Conservation (phyloP, 2,329 filamentous ascomycete genomes). For the Paecilomyces dactylethromorphus region DNA sequence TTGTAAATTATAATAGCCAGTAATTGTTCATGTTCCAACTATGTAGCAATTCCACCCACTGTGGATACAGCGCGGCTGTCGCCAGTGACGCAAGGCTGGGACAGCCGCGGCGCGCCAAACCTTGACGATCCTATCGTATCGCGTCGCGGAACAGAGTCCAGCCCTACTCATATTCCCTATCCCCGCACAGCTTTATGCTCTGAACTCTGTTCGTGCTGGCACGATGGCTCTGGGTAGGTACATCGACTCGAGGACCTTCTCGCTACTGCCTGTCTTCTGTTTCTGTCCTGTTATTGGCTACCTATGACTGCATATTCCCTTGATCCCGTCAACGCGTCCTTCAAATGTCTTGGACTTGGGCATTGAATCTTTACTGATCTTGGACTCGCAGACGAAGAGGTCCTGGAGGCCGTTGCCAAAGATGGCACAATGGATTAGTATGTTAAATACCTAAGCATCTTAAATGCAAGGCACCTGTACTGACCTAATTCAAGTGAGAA, state of each 20-base stretch:
- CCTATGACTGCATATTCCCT: background rate
- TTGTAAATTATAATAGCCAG: background rate
- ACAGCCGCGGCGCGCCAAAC: background rate
- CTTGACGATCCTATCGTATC: background rate
- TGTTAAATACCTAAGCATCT: conserved; percentile 13
- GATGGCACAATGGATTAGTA: conserved; percentile 56
- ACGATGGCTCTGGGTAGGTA: conserved; percentile 28
- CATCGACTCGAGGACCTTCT: background rate
- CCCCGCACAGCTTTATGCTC: background rate
- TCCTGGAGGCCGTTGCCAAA: conserved; percentile 50
- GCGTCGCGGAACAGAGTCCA: background rate
- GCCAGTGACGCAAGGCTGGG: background rate
- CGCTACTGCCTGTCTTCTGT: background rate
- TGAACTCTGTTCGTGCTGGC: background rate
- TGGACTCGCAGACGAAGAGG: conserved; percentile 39
- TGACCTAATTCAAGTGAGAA: conserved; percentile 49
- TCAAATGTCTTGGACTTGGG: background rate
- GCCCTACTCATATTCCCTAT: background rate
- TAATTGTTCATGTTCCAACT: background rate
- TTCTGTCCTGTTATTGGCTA: background rate
- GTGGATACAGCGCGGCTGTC: background rate
- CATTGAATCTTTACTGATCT: background rate
- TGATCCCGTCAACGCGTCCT: background rate
- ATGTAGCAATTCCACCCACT: background rate
- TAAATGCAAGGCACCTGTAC: conserved; percentile 9